Conservation (phyloP, 139 green algal species). For the Picochlorum sp. region DNA sequence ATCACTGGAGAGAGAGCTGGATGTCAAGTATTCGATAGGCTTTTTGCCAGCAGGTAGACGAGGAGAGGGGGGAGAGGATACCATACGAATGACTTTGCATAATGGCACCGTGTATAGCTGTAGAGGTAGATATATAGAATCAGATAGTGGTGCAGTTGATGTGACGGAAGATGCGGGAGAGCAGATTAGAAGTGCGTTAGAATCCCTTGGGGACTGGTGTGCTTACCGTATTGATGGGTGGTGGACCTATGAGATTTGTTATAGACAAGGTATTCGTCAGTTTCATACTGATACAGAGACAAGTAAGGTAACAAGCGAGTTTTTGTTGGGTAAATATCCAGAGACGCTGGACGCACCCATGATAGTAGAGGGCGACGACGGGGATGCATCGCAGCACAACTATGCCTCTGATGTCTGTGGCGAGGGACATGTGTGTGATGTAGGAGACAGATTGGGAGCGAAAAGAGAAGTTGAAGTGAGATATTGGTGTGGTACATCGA, state of each 20-base stretch:
- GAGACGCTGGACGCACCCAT: not conserved
- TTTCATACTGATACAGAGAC: conserved; percentile 51
- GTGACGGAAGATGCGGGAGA: conserved; percentile 7
- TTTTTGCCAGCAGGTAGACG: not conserved
- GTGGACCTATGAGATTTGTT: conserved; percentile 90
- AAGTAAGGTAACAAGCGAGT: not conserved
- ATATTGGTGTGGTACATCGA: conserved; percentile 24
- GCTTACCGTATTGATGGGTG: conserved; percentile 64
- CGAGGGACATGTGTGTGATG: not conserved
- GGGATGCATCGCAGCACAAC: not conserved
- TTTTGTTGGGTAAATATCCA: not conserved
- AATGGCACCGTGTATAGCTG: not conserved
- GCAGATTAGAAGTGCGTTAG: conserved; percentile 10
- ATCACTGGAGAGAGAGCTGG: no score
- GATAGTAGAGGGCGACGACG: not conserved
- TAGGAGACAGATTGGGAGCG: not conserved
- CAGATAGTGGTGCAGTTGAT: not conserved
- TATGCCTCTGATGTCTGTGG: not conserved
- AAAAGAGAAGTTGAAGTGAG: not conserved
- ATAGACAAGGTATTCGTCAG: conserved; percentile 63
- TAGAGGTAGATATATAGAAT: not conserved
- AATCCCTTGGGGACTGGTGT: conserved; percentile 19
- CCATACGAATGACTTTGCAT: not conserved
- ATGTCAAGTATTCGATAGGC: not conserved
- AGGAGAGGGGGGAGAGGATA: not conserved